phyloP scores from a whole-genome alignment of 1,284 basidiomycete species.

The Pyrrhoderma lamaoense region DNA sequence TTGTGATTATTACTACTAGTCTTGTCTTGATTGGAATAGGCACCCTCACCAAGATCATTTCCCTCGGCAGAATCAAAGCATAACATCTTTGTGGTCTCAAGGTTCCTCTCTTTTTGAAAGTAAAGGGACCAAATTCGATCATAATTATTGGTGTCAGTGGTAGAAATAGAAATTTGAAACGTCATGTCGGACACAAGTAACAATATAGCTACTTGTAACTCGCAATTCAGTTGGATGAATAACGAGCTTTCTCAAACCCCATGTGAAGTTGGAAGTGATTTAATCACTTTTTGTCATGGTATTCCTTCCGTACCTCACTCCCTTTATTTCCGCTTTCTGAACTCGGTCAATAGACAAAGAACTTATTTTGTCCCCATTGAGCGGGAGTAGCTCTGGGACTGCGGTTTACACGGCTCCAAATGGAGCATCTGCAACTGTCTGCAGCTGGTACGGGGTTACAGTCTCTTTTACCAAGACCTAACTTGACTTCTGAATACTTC shows the following conservation, averaged over 20 bases:
- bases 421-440: slow-evolving; percentile 1
- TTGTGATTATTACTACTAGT: no score
- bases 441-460: slow-evolving; percentile 16
- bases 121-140: no score
- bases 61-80: no score
- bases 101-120: no score
- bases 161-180: no score
- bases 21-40: no score
- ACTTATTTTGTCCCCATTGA: slow-evolving; percentile 1
- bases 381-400: not conserved
- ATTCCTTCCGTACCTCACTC: not conserved
- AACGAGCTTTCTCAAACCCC: slow-evolving; percentile 11
- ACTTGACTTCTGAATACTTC: not conserved
- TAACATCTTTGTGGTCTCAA: no score
- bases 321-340: not conserved
- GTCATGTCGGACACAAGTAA: no score
- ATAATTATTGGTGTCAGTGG: no score
- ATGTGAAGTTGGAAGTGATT: slow-evolving; percentile 12
- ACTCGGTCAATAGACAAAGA: not conserved
- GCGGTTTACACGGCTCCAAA: slow-evolving; percentile 8
- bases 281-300: slow-evolving; percentile 8
- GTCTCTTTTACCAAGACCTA: not conserved
- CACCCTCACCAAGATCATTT: no score
- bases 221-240: slow-evolving; percentile 15
- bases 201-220: slow-evolving; percentile 1